phyloP scores from a whole-genome alignment of 2,329 filamentous ascomycete species.

The Paracorniculantispora psalliotae region DNA sequence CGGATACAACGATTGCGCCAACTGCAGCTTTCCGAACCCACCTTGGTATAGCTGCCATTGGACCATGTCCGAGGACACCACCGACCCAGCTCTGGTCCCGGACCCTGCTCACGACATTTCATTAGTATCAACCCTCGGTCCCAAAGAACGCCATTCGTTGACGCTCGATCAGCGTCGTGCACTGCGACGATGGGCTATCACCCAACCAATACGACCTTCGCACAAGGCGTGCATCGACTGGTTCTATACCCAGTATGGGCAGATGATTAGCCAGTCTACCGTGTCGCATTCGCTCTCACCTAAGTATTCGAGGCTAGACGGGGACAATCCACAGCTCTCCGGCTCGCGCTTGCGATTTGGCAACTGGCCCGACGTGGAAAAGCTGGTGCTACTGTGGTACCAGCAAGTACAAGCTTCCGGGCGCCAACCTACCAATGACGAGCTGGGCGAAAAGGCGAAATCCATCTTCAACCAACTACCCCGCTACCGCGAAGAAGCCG shows the following conservation, averaged over 20 bases:
- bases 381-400: slow-evolving; percentile 52
- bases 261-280: slow-evolving; percentile 58
- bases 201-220: slow-evolving; percentile 50
- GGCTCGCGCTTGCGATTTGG: slow-evolving; percentile 58
- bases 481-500: slow-evolving; percentile 54
- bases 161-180: slow-evolving; percentile 59
- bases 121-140: slow-evolving; percentile 6
- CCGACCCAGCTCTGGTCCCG: slow-evolving; percentile 34
- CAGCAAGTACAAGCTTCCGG: slow-evolving; percentile 47
- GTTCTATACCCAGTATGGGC: slow-evolving; percentile 54
- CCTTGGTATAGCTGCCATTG: slow-evolving; percentile 19
- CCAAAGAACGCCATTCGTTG: slow-evolving; percentile 52
- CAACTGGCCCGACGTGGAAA: slow-evolving; percentile 60
- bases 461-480: slow-evolving; percentile 53
- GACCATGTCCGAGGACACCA: slow-evolving; percentile 33
- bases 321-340: slow-evolving; percentile 55
- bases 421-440: slow-evolving; percentile 57
- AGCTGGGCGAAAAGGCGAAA: slow-evolving; percentile 58
- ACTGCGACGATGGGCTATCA: slow-evolving; percentile 55
- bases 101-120: slow-evolving; percentile 27
- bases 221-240: slow-evolving; percentile 61
- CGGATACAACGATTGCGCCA: slow-evolving; percentile 26
- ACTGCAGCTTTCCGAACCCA: slow-evolving; percentile 16
- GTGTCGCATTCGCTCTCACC: slow-evolving; percentile 58
- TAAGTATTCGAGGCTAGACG: slow-evolving; percentile 58